Conservation (phyloP, 768 basidiomycete species). For the Glaciozyma antarctica region DNA sequence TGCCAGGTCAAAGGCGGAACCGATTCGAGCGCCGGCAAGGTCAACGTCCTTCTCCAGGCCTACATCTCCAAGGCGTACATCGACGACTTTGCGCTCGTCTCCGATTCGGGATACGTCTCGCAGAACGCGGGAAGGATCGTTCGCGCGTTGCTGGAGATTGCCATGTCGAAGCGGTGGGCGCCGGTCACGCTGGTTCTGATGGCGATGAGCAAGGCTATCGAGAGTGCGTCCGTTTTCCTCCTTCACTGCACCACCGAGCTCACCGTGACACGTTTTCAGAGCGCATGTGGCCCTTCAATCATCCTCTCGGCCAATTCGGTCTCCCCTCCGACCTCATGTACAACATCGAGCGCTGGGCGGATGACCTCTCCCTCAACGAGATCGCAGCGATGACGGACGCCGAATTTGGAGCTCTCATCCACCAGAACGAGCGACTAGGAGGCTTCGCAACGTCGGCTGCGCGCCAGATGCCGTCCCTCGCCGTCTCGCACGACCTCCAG, state of each 20-base stretch:
- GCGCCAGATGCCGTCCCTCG: slow-evolving; percentile 68
- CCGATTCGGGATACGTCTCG: slow-evolving; percentile 85
- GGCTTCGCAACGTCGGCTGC: slow-evolving; percentile 66
- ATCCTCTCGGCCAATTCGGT: slow-evolving; percentile 69
- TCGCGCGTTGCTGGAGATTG: slow-evolving; percentile 89
- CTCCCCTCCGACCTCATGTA: slow-evolving; percentile 69
- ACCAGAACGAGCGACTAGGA: slow-evolving; percentile 78
- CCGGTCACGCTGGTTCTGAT: slow-evolving; percentile 66
- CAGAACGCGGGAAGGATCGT: slow-evolving; percentile 92
- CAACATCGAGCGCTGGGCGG: slow-evolving; percentile 67
- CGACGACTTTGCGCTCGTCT: slow-evolving; percentile 92
- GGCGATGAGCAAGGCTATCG: slow-evolving; percentile 64
- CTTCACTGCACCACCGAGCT: slow-evolving; percentile 41
- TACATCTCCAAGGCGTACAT: slow-evolving; percentile 71
- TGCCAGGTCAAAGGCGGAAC: slow-evolving; percentile 72
- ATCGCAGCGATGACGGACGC: slow-evolving; percentile 57
- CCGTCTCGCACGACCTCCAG: slow-evolving; percentile 58
- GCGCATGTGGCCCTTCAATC: slow-evolving; percentile 87
- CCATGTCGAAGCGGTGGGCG: slow-evolving; percentile 86
- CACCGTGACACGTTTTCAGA: slow-evolving; percentile 52
- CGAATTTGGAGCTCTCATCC: slow-evolving; percentile 68
- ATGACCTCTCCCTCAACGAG: slow-evolving; percentile 66
- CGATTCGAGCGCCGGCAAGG: slow-evolving; percentile 65
- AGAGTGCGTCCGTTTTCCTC: slow-evolving; percentile 22
- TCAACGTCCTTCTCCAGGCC: slow-evolving; percentile 87